Evolutionary conservation across 805 yeast species (phyloP), one percentile per base, ranked within the genome.

Genomic region (Sugiyamaella qingdaonensis): DNA sequence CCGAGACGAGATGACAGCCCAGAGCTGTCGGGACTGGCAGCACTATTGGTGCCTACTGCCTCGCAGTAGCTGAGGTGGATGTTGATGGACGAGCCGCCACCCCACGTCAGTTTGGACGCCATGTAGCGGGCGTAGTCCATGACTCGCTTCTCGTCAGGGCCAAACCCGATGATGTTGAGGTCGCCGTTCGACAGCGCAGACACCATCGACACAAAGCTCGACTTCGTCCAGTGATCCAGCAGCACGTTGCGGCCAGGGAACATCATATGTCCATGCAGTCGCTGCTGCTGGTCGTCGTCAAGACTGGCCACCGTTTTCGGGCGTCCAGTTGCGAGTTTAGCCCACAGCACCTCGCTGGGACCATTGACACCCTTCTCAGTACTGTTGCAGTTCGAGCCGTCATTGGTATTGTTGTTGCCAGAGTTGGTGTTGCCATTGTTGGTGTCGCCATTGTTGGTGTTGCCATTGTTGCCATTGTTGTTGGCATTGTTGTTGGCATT

Each of bases 111-210:
- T 4, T 32, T 14, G 21, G 51, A 48, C 8, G 53, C 53, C 9
- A 49, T 14, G 37, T 37, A 31, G 19, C 39, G 39, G 16, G 32
- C 24, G 10, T n/a, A 31, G 21, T 49, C 48, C 48, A 49, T 42
- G 21, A 49, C 53, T 5, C 21, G 37, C 11, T 18, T 35, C 27
- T 49, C 53, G 34, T 49, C 37, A 4, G 32, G 21, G 19, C 53
- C 53, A 14, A 49, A 49, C 13, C 53, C 53, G 19, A 49, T 43
- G 41, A 49, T 18, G 27, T 42, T 49, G 19, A 39, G 18, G 16
- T 46, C 37, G 10, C 37, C 37, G 3, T 34, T 34, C 9, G 37
- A 34, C 37, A 34, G 16, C 37, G 37, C 37, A 34, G 37, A 34
- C n/a, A 34, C 16, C 37, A 34, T 34, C 37, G 37, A 34, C 16